A percentile compares a stretch with the other conserved stretches of the same genome.
Evolutionary conservation across 331 rosid genomes (phyloP).

Genomic region (Prunus yedoensis): DNA sequence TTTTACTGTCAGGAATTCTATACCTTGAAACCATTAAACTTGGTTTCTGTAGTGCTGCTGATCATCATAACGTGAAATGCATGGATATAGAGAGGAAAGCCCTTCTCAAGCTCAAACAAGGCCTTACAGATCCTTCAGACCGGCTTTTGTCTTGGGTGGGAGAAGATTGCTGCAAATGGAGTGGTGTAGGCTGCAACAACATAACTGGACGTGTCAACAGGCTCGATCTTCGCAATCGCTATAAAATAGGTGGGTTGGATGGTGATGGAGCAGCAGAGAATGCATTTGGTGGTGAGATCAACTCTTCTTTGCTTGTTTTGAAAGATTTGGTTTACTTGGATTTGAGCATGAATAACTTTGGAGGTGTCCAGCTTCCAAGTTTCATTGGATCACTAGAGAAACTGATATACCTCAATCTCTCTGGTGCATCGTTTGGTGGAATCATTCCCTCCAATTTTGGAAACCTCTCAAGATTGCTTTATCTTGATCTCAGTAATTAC

Average conservation of each 20-base stretch:
- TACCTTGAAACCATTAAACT: neutral
- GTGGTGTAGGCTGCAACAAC: constrained; percentile 16
- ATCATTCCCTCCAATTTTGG: constrained; percentile 25
- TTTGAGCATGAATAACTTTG: constrained; percentile 37
- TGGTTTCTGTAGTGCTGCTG: neutral
- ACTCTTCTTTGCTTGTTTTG: constrained; percentile 29
- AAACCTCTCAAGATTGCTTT: constrained; percentile 35
- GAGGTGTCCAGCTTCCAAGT: constrained; percentile 20
- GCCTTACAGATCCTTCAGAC: constrained; percentile 3
- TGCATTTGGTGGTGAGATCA: constrained; percentile 20
- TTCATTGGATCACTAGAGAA: constrained; percentile 32
- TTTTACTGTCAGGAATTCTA: neutral
- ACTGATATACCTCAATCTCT: constrained; percentile 34
- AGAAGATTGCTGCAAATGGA: constrained; percentile 27
- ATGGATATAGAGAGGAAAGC: constrained; percentile 23
- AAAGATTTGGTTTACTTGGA: constrained; percentile 33
- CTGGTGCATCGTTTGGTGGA: constrained; percentile 20
- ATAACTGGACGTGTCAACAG: neutral
- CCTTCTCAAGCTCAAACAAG: constrained; percentile 17
- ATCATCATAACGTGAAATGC: neutral
- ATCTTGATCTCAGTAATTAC: constrained; percentile 36
- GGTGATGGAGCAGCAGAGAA: neutral
- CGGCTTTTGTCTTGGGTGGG: constrained; percentile 22
- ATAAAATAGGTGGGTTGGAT: too few species aligned
- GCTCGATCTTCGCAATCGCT: constrained; percentile 5